phyloP scores from a whole-genome alignment of 768 basidiomycete genomes.

The Lactifluus piperatus region DNA sequence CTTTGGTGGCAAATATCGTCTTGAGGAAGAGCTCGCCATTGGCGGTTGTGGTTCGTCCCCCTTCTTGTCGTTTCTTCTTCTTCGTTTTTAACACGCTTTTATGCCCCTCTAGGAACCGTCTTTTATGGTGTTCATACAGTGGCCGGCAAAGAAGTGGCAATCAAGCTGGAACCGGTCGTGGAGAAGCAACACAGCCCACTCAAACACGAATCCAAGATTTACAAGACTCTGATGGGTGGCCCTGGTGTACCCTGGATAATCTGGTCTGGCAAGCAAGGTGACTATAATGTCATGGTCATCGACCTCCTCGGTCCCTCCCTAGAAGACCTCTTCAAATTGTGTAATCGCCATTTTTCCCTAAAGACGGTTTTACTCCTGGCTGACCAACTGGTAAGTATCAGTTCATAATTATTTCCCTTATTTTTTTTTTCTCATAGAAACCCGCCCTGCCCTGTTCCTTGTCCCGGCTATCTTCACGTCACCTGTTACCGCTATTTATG shows the following conservation, averaged over 20 bases:
- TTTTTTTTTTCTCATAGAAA: background rate
- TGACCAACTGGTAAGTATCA: conserved; percentile 76
- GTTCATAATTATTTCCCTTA: background rate
- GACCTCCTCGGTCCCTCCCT: conserved; percentile 89
- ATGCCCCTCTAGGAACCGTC: conserved; percentile 48
- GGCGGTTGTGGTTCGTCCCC: conserved; percentile 60
- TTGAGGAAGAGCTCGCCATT: conserved; percentile 73
- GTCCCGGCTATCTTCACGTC: background rate
- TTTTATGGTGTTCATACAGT: conserved; percentile 72
- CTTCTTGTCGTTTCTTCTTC: background rate
- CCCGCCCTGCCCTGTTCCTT: background rate
- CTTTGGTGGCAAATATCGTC: conserved; percentile 69
- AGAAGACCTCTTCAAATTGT: conserved; percentile 81
- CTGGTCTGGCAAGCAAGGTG: conserved; percentile 84
- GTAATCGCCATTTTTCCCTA: conserved; percentile 86
- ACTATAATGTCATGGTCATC: conserved; percentile 97
- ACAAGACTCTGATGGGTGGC: conserved; percentile 85
- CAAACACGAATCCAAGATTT: conserved; percentile 85
- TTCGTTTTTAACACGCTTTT: background rate
- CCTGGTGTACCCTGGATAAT: conserved; percentile 87
- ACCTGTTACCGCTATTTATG: background rate
- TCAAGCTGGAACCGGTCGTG: conserved; percentile 67
- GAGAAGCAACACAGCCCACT: conserved; percentile 50
- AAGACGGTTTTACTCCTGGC: conserved; percentile 92
- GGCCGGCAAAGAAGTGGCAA: conserved; percentile 78